These are phyloP conservation scores for Hymenoscyphus fraxineus DNA, from an alignment of 2,329 filamentous ascomycete genomes.

Conservation along the genomic window DNA sequence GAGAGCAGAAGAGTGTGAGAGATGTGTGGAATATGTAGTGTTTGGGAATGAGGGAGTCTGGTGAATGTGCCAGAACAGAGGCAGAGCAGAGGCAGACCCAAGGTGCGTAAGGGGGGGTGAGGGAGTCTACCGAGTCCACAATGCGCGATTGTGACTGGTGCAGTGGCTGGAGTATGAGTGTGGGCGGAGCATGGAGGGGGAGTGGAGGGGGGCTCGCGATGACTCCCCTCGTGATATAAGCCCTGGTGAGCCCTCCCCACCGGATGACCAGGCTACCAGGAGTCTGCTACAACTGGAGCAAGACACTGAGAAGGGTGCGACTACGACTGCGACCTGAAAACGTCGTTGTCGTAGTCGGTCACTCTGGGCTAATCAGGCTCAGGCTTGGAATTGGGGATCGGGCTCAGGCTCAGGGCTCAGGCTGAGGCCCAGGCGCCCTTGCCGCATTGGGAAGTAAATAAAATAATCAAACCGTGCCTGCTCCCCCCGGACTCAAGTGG, in stretches of 20 bases:
- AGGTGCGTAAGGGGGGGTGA: background rate
- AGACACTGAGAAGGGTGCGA: background rate
- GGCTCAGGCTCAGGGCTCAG: background rate
- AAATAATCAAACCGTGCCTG: background rate
- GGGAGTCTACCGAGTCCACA: slow-evolving; percentile 3
- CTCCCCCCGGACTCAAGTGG: background rate
- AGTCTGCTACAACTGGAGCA: background rate
- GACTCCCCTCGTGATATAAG: slow-evolving; percentile 17
- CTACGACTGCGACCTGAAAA: background rate
- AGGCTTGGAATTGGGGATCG: no score
- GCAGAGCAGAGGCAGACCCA: background rate
- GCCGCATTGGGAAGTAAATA: slow-evolving; percentile 10
- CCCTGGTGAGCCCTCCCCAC: slow-evolving; percentile 8
- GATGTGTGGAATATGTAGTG: slow-evolving; percentile 9
- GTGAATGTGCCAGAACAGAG: no score
- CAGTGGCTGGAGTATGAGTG: slow-evolving; percentile 8
- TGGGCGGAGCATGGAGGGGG: slow-evolving; percentile 3
- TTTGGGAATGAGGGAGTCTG: no score
- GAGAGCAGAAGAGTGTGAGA: slow-evolving; percentile 19
- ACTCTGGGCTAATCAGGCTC: background rate
- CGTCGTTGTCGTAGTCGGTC: background rate
- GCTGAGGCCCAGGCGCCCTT: background rate
- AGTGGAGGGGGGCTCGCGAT: slow-evolving; percentile 5
- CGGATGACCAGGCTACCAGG: slow-evolving; percentile 10
- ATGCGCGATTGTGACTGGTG: slow-evolving; percentile 10